Evolutionary conservation across 139 green algal genomes (phyloP).

Genomic region (Mesotaenium endlicherianum): DNA sequence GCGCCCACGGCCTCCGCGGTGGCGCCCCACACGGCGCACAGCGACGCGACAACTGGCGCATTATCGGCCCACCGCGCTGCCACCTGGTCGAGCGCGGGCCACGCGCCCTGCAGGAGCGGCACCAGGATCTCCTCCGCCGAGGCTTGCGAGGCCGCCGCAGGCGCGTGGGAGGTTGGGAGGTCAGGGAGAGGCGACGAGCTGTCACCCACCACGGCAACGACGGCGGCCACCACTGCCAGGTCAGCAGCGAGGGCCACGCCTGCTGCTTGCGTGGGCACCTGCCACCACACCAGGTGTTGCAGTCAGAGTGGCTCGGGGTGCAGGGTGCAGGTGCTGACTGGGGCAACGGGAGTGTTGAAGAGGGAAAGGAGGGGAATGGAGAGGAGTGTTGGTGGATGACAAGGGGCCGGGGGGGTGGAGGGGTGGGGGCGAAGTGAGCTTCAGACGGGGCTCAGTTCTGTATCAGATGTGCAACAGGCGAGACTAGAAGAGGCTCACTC

Average conservation of each 20-base stretch:
- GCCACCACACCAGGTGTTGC: too few species aligned
- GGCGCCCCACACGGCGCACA: constrained; percentile 36
- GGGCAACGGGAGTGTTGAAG: too few species aligned
- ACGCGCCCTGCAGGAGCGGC: constrained; percentile 27
- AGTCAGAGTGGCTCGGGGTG: too few species aligned
- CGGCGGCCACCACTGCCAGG: neutral
- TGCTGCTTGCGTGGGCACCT: too few species aligned
- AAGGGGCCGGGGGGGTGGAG: too few species aligned
- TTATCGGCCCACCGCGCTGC: constrained; percentile 27
- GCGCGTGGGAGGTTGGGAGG: neutral
- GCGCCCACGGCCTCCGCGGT: constrained; percentile 5
- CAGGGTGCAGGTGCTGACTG: too few species aligned
- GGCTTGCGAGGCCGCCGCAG: neutral
- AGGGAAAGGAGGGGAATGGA: too few species aligned
- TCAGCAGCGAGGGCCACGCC: neutral
- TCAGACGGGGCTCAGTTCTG: too few species aligned
- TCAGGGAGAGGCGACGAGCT: neutral
- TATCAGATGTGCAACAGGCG: too few species aligned
- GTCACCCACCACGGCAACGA: neutral
- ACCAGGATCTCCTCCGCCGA: constrained; percentile 4
- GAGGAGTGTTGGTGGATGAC: too few species aligned
- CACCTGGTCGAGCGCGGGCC: constrained; percentile 16
- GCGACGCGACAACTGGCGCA: constrained; percentile 8
- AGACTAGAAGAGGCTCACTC: too few species aligned
- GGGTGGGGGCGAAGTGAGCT: too few species aligned